Percentiles rank a stretch among this genome's conserved stretches.
These are phyloP conservation scores for Benincasa hispida DNA, from an alignment of 306 rosid genomes.

Conservation along the genomic window DNA sequence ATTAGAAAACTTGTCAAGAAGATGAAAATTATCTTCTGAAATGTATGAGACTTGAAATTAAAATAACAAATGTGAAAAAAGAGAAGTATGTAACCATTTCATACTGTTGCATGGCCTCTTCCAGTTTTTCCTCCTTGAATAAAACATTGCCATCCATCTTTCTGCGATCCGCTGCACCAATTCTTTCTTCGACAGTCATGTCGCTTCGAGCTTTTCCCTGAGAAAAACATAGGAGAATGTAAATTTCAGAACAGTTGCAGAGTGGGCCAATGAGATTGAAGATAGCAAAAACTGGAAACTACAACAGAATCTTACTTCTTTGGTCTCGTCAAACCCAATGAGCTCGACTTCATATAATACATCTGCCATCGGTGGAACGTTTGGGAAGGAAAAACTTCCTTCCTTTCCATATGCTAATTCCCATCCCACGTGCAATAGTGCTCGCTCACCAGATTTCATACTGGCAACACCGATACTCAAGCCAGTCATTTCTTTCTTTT, in stretches of 20 bases:
- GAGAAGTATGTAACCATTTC: conserved; percentile 64
- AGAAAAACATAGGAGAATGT: neutral
- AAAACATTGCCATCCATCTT: conserved; percentile 89
- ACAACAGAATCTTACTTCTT: conserved; percentile 36
- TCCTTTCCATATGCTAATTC: conserved; percentile 86
- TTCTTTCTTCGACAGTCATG: conserved; percentile 95
- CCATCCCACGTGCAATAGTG: conserved; percentile 80
- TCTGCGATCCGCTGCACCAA: conserved; percentile 78
- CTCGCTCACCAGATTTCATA: conserved; percentile 86
- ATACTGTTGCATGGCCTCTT: conserved; percentile 99
- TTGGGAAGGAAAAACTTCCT: conserved; percentile 84
- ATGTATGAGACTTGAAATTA: neutral
- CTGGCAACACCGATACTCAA: conserved; percentile 72
- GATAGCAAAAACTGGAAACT: neutral
- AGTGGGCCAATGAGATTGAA: neutral
- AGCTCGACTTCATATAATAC: conserved; percentile 86
- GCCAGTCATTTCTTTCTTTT: conserved; percentile 87
- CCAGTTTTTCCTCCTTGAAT: conserved; percentile 73
- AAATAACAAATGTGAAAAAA: conserved; percentile 14
- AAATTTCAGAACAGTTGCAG: neutral
- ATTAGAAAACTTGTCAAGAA: conserved; percentile 10
- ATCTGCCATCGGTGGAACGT: conserved; percentile 94
- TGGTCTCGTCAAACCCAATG: conserved; percentile 80
- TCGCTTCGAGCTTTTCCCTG: conserved; percentile 90
- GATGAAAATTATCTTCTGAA: neutral